A percentile compares a stretch with the other conserved stretches of the same genome.
phyloP scores from a whole-genome alignment of 495 filamentous ascomycete species.

The Parachaetomium inaequale region DNA sequence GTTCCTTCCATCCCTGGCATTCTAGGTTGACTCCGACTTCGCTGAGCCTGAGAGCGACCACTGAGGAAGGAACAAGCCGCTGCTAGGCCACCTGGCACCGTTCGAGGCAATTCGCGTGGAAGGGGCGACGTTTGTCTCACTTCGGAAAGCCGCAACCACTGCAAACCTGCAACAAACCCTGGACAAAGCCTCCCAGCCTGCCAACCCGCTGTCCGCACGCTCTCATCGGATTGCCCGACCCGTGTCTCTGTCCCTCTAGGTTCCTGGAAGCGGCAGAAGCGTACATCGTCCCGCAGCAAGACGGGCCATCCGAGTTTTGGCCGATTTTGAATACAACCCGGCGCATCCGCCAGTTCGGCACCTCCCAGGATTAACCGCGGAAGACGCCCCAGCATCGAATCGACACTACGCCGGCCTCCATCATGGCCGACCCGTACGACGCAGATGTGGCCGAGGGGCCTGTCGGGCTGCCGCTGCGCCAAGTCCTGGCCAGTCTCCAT shows the following conservation, averaged over 20 bases:
- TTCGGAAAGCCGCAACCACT: slow-evolving; percentile 6
- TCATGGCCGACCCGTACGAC: slow-evolving; percentile 25
- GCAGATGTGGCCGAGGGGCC: slow-evolving; percentile 8
- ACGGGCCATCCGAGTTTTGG: neutral
- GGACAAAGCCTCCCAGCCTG: neutral
- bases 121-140: slow-evolving; percentile 5
- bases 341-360: neutral
- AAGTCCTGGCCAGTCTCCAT: slow-evolving; percentile 39
- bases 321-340: neutral
- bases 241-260: neutral
- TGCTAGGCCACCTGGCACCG: neutral
- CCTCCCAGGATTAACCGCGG: neutral
- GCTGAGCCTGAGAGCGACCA: neutral
- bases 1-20: neutral
- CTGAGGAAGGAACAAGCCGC: neutral
- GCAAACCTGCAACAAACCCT: neutral
- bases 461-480: slow-evolving; percentile 8
- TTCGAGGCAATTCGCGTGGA: neutral
- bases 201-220: neutral
- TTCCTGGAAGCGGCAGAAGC: neutral
- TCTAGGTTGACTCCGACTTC: neutral
- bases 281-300: neutral
- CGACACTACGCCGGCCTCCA: neutral
- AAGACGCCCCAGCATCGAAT: neutral
- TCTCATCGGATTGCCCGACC: neutral